These are phyloP conservation scores for Aspergillaceae sp. DNA, from an alignment of 2,329 filamentous ascomycete genomes.

Conservation along the genomic window DNA sequence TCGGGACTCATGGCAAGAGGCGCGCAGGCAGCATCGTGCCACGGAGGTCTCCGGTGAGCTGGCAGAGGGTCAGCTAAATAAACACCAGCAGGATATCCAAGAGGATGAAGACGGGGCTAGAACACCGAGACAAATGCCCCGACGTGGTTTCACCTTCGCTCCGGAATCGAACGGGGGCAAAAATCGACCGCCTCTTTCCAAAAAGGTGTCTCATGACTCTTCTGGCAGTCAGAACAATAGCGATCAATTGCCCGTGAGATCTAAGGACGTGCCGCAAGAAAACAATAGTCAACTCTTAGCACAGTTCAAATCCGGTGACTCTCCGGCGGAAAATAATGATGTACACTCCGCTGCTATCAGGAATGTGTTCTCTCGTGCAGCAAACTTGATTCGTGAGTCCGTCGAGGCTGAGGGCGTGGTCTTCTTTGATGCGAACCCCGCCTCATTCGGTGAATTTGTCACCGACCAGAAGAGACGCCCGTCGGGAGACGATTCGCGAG, in stretches of 20 bases:
- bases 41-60: slow-evolving; percentile 5
- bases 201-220: no score
- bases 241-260: no score
- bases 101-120: neutral
- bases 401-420: slow-evolving; percentile 34
- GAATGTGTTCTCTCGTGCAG: slow-evolving; percentile 37
- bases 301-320: no score
- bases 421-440: slow-evolving; percentile 20
- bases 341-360: slow-evolving; percentile 4
- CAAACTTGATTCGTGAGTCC: slow-evolving; percentile 36
- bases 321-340: no score
- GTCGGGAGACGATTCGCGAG: slow-evolving; percentile 1
- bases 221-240: no score
- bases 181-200: no score
- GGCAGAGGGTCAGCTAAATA: slow-evolving; percentile 12
- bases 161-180: no score
- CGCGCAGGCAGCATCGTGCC: slow-evolving; percentile 7
- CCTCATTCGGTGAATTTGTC: slow-evolving; percentile 11
- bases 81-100: slow-evolving; percentile 11
- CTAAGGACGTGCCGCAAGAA: no score
- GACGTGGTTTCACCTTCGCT: neutral
- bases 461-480: slow-evolving; percentile 3
- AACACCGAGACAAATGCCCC: neutral
- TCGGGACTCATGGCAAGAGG: slow-evolving; percentile 15
- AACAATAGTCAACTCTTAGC: no score